phyloP scores from a whole-genome alignment of 1,284 basidiomycete genomes.

The Uromyces viciae-fabae region DNA sequence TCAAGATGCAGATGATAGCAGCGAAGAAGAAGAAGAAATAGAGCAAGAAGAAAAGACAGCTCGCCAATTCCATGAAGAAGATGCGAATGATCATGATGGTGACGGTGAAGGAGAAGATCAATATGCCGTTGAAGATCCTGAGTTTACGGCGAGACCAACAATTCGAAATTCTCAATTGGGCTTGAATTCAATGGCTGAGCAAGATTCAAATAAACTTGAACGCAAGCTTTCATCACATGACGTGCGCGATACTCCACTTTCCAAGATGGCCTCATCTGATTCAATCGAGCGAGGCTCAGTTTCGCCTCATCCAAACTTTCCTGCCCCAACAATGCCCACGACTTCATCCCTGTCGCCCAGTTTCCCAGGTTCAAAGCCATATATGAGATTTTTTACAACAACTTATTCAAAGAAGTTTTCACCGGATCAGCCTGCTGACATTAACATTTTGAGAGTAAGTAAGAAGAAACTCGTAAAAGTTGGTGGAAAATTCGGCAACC shows the following conservation, averaged over 20 bases:
- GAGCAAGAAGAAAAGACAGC: not conserved
- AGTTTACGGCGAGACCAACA: constrained; percentile 1
- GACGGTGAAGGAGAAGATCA: constrained; percentile 49
- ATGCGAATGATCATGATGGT: constrained; percentile 55
- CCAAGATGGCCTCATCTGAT: not conserved
- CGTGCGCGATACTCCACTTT: not conserved
- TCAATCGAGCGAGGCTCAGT: not conserved
- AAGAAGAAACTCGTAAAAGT: not conserved
- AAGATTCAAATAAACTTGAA: constrained; percentile 6
- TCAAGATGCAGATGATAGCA: constrained; percentile 47
- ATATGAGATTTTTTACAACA: constrained; percentile 2
- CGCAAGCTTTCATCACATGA: not conserved
- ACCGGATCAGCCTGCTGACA: not conserved
- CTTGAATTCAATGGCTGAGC: constrained; percentile 18
- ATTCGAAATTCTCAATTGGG: not conserved
- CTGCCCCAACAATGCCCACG: not conserved
- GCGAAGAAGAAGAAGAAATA: constrained; percentile 22
- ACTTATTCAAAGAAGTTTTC: constrained; percentile 5
- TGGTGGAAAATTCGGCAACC: constrained; percentile 7
- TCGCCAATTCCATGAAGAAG: constrained; percentile 51
- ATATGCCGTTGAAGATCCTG: not conserved
- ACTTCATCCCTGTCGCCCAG: too few species aligned
- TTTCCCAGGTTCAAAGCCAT: not conserved
- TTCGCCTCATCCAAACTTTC: not conserved
- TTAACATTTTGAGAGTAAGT: constrained; percentile 16